Evolutionary conservation across 2,329 filamentous ascomycete genomes (phyloP), one percentile per base, ranked within the genome.

Genomic region (Emergomyces orientalis): DNA sequence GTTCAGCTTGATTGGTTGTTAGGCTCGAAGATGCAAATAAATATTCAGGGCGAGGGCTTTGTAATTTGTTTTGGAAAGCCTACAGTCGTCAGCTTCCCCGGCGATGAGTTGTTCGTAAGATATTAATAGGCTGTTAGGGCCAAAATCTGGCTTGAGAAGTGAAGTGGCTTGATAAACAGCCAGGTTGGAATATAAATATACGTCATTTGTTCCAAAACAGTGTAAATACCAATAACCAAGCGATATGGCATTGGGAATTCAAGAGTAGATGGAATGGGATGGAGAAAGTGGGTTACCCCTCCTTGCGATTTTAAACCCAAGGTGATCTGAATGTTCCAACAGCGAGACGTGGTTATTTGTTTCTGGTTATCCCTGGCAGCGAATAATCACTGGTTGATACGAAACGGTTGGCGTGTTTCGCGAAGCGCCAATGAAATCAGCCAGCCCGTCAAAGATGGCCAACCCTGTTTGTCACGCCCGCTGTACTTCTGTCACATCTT

Each of bases 101-200:
- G 27, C 27, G 32, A 17, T 59, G 57, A 59, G 25, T 59, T 59
- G 56, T 59, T 45, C 57, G 9, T 19, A 59, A 34, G 17, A 47
- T 32, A 59, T 34, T 41, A n/a, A 47, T 47, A 59, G 57, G 57
- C 27, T 8, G 39, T 32, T 27, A 25, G 8, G n/a, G 22, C 22
- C n/a, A 41, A 11, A 4, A 8, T 47, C 27, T 59, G 27, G 27
- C 30, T 32, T 22, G 37, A 49, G 22, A 47, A 22, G n/a, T 34
- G 25, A 49, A 32, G 17, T 45, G 57, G n/a, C 41, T 32, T 34
- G 3, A 47, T 45, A 27, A 47, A 59, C 41, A 59, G 57, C 57
- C 41, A 59, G 57, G 57, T 34, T 47, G 27, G 41, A 47, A 59
- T 59, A 22, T 37, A 47, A 59, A 59, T 59, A 47, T 41, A 47